Conservation (phyloP, 306 rosid genomes). For the Echinosophora koreensis region DNA sequence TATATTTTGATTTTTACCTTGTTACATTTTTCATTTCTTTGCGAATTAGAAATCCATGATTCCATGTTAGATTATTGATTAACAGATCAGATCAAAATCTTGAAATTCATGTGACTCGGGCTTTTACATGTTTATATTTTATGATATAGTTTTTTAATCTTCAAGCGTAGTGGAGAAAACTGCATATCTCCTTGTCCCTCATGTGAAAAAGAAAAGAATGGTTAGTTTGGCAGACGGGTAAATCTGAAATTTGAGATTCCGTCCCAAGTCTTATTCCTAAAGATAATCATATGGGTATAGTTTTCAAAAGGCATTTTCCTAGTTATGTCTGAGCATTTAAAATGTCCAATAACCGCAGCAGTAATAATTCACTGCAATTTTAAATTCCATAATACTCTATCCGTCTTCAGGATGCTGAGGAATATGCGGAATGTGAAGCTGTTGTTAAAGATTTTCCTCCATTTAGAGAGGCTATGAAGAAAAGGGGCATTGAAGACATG, state of each 20-base stretch:
- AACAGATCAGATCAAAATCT: not conserved
- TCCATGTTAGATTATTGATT: not conserved
- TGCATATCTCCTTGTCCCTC: not conserved
- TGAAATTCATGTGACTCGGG: not conserved
- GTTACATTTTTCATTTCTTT: conserved; percentile 46
- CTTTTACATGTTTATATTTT: not conserved
- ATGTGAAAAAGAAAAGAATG: not conserved
- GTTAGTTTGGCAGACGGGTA: not conserved
- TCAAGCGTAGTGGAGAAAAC: conserved; percentile 1
- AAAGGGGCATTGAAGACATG: conserved; percentile 90
- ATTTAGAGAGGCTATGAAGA: conserved; percentile 89
- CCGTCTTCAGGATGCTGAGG: conserved; percentile 76
- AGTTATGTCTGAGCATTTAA: not conserved
- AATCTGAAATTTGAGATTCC: not conserved
- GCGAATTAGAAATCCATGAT: not conserved
- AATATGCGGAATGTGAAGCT: conserved; percentile 94
- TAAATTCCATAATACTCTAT: conserved; percentile 11
- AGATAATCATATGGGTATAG: not conserved
- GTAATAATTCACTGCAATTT: not conserved
- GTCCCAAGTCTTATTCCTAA: not conserved
- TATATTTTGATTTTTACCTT: not conserved
- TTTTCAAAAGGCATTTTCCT: not conserved
- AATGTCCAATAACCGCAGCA: not conserved
- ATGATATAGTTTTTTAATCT: not conserved
- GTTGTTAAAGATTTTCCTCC: conserved; percentile 82